These are phyloP conservation scores for Centrapalus pauciflorus DNA, from an alignment of 129 eudicot genomes.

Conservation along the genomic window DNA sequence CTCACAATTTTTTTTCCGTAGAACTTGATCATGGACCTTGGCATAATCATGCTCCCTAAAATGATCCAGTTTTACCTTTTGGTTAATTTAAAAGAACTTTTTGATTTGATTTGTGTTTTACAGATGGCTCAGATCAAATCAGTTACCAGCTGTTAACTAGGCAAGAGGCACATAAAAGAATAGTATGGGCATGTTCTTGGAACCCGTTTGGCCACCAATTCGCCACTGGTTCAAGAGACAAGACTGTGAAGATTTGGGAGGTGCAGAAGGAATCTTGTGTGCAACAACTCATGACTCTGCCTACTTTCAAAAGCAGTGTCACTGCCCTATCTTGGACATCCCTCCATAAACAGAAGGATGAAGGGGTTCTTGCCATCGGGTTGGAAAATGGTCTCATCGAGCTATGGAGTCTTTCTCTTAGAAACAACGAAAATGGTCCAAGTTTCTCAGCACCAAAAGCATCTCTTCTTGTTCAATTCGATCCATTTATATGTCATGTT, in stretches of 20 bases:
- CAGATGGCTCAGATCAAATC: slow-evolving; percentile 50
- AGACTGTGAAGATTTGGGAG: slow-evolving; percentile 81
- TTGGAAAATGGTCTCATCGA: slow-evolving; percentile 86
- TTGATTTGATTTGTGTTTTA: background rate
- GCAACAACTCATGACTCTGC: slow-evolving; percentile 55
- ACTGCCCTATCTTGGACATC: slow-evolving; percentile 86
- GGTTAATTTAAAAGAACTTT: too few relatives aligned
- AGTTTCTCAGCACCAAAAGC: slow-evolving; percentile 24
- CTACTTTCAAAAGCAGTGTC: slow-evolving; percentile 57
- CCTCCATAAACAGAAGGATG: slow-evolving; percentile 34
- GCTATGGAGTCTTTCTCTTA: slow-evolving; percentile 54
- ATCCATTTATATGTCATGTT: slow-evolving; percentile 83
- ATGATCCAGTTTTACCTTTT: background rate
- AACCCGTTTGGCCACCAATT: slow-evolving; percentile 75
- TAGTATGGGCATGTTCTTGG: slow-evolving; percentile 98
- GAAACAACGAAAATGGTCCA: slow-evolving; percentile 20
- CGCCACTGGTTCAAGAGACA: slow-evolving; percentile 89
- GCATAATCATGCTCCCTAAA: background rate
- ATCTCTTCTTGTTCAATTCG: slow-evolving; percentile 43
- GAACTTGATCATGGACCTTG: background rate
- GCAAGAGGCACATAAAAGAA: slow-evolving; percentile 94
- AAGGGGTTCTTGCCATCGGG: slow-evolving; percentile 77
- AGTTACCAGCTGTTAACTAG: slow-evolving; percentile 53
- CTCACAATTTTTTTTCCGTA: background rate
- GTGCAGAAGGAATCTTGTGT: slow-evolving; percentile 40